These are phyloP conservation scores for Ceratobasidium sp. DNA, from an alignment of 1,284 basidiomycete species.

Conservation along the genomic window DNA sequence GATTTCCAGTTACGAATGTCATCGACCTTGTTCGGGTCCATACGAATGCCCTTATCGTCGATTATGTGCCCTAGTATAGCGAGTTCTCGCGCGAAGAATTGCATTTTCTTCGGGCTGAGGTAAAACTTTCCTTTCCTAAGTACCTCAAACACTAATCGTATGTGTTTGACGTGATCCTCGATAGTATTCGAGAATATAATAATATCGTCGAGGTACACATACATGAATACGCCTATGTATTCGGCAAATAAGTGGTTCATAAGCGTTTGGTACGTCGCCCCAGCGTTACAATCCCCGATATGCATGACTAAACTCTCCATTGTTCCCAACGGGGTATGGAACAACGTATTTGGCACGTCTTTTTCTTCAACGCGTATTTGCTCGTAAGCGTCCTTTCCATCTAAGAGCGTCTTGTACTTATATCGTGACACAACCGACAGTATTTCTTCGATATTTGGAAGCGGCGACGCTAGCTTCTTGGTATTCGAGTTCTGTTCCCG, in stretches of 20 bases:
- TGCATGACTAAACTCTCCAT: slow-evolving; percentile 61
- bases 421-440: slow-evolving; percentile 51
- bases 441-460: slow-evolving; percentile 59
- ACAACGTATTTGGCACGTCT: slow-evolving; percentile 53
- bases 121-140: slow-evolving; percentile 45
- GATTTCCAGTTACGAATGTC: slow-evolving; percentile 47
- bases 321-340: slow-evolving; percentile 59
- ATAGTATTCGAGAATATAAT: slow-evolving; percentile 51
- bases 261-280: slow-evolving; percentile 58
- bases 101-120: slow-evolving; percentile 12
- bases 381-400: slow-evolving; percentile 58
- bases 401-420: slow-evolving; percentile 54
- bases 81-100: neutral
- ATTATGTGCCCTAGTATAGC: slow-evolving; percentile 58
- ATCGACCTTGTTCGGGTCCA: slow-evolving; percentile 46
- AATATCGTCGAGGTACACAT: slow-evolving; percentile 59
- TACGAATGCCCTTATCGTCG: slow-evolving; percentile 54
- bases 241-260: slow-evolving; percentile 58
- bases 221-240: slow-evolving; percentile 52
- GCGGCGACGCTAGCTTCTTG: slow-evolving; percentile 57
- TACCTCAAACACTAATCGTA: slow-evolving; percentile 43
- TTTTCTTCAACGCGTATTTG: slow-evolving; percentile 57
- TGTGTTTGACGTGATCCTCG: slow-evolving; percentile 44
- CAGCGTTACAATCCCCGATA: slow-evolving; percentile 60
- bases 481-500: slow-evolving; percentile 59